phyloP scores from a whole-genome alignment of 2,329 filamentous ascomycete species.

The Rutstroemia sp. region DNA sequence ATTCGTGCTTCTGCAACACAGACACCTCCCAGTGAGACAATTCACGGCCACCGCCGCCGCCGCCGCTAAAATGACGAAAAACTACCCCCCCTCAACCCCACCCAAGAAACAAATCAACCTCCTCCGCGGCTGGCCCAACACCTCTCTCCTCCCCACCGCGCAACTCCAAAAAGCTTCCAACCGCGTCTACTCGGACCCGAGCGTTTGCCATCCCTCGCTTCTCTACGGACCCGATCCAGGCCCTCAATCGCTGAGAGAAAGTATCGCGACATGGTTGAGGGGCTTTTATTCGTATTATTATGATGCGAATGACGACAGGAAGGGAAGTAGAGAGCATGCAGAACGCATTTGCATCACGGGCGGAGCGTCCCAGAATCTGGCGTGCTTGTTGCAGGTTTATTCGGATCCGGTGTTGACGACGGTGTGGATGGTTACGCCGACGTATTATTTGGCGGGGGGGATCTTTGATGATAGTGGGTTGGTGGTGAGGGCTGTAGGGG shows the following conservation, averaged over 20 bases:
- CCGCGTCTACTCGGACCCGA: conserved; percentile 52
- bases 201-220: conserved; percentile 55
- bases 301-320: not conserved
- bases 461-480: conserved; percentile 82
- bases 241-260: conserved; percentile 58
- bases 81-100: not conserved
- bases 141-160: conserved; percentile 31
- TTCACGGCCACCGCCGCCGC: not conserved
- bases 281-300: conserved; percentile 33
- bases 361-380: conserved; percentile 77
- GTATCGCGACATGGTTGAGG: conserved; percentile 64
- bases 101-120: conserved; percentile 46
- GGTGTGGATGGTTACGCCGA: conserved; percentile 75
- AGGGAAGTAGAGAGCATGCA: not conserved
- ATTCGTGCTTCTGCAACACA: too few relatives aligned
- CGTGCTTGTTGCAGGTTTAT: conserved; percentile 69
- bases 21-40: not conserved
- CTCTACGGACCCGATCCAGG: conserved; percentile 76
- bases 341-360: conserved; percentile 73
- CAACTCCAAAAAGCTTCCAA: conserved; percentile 36
- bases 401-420: conserved; percentile 72
- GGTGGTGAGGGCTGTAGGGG: conserved; percentile 61
- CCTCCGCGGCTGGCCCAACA: conserved; percentile 58
- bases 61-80: not conserved
- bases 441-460: conserved; percentile 77